phyloP scores from a whole-genome alignment of 2,329 filamentous ascomycete genomes.

The Hypoxylon sp. region DNA sequence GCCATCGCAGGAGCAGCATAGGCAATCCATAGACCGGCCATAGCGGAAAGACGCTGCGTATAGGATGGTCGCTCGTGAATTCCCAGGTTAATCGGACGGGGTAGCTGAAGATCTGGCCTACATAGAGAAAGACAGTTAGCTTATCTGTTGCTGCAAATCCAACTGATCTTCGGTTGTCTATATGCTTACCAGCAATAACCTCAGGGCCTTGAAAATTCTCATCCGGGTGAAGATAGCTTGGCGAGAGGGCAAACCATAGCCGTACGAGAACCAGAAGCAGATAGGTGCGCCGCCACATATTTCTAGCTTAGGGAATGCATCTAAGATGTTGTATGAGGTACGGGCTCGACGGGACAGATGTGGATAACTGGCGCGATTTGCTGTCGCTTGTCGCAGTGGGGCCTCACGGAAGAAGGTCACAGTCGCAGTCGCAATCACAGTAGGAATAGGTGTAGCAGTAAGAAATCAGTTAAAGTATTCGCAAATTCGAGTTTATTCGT shows the following conservation, averaged over 20 bases:
- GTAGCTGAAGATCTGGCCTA: conserved; percentile 92
- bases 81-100: conserved; percentile 94
- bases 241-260: conserved; percentile 91
- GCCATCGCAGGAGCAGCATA: conserved; percentile 90
- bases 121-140: too few relatives aligned
- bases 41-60: conserved; percentile 95
- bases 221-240: conserved; percentile 97
- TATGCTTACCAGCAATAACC: conserved; percentile 84
- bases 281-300: conserved; percentile 93
- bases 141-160: too few relatives aligned
- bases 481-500: not conserved
- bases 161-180: too few relatives aligned
- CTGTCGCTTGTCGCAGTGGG: conserved; percentile 3
- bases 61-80: conserved; percentile 86
- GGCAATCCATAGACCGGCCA: conserved; percentile 95
- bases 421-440: conserved; percentile 7
- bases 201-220: conserved; percentile 99
- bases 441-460: too few relatives aligned
- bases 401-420: conserved; percentile 6
- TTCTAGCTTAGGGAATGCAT: conserved; percentile 30
- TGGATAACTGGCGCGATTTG: conserved; percentile 11
- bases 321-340: conserved; percentile 23
- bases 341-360: conserved; percentile 16
- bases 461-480: too few relatives aligned
- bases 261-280: conserved; percentile 84